Percentiles rank a stretch among this genome's conserved stretches.
Conservation (phyloP, 352 stramenopile species). For the Sclerospora graminicola region DNA sequence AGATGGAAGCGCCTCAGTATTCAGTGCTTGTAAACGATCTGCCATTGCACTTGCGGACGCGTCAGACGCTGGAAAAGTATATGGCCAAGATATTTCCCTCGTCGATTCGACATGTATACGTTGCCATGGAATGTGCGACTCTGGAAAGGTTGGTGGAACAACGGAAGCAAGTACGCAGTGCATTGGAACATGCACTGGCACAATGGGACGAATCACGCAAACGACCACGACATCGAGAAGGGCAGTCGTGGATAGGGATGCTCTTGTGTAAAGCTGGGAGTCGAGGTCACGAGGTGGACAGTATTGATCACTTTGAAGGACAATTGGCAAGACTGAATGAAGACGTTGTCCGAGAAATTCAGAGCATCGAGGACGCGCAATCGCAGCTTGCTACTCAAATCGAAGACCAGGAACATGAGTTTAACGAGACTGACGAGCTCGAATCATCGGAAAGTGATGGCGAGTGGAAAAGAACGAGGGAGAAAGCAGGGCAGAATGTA, state of each 20-base stretch:
- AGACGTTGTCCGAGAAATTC: slow-evolving; percentile 44
- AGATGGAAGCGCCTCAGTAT: slow-evolving; percentile 54
- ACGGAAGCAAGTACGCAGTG: slow-evolving; percentile 33
- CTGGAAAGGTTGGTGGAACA: slow-evolving; percentile 43
- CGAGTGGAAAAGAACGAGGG: slow-evolving; percentile 4
- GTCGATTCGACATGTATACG: slow-evolving; percentile 49
- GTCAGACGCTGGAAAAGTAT: slow-evolving; percentile 55
- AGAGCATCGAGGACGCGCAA: slow-evolving; percentile 52
- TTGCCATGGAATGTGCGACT: slow-evolving; percentile 53
- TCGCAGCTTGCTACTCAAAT: slow-evolving; percentile 33
- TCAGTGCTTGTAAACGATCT: slow-evolving; percentile 67
- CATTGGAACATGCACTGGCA: slow-evolving; percentile 45
- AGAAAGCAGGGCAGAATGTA: slow-evolving; percentile 4
- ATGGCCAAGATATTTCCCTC: slow-evolving; percentile 61
- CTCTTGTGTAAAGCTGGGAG: slow-evolving; percentile 30
- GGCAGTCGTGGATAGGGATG: slow-evolving; percentile 30
- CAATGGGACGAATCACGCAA: slow-evolving; percentile 29
- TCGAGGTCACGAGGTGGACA: slow-evolving; percentile 30
- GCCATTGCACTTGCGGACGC: slow-evolving; percentile 42
- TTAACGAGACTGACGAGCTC: slow-evolving; percentile 12
- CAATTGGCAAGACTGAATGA: slow-evolving; percentile 45
- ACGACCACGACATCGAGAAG: slow-evolving; percentile 38
- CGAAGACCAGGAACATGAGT: slow-evolving; percentile 19
- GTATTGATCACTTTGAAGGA: slow-evolving; percentile 55
- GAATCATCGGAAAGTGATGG: slow-evolving; percentile 4